Base-by-base conservation (phyloP, 1,284 basidiomycete species). In the Sanghuangporus sanghuang region DNA sequence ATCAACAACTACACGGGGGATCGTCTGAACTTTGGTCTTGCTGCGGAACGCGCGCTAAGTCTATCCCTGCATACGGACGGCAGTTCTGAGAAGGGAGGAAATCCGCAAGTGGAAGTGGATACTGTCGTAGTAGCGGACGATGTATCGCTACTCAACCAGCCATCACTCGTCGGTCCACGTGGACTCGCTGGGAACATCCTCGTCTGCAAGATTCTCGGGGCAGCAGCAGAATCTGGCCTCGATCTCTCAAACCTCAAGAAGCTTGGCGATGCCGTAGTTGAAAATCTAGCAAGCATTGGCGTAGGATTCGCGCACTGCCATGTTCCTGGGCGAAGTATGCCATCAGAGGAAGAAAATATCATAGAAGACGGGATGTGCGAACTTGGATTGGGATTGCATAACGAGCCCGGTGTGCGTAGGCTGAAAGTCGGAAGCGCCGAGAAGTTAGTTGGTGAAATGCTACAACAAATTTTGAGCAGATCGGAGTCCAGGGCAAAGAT, bases 111-210 rank as follows among this genome's bases (percentile, higher is more conserved):
- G 21, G 73, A 78, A 23, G 76, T 88, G 18, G 78, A 79, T 39
- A 81, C 84, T 62, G 76, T 89, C 32, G 76, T 89, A 57, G 86
- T 89, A 1, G 84, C 85, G 6, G 87, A 90, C 70, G 88, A 90
- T 69, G 85, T 89, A 4, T 80, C 79, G 69, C 81, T 72, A 75
- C 84, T 71, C 68, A 76, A 57, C 69, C 74, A 54, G 71, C 72
- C 32, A 71, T 69, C 67, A 44, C 66, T 82, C 14, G 82, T 84
- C 2, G 85, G 84, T 3, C 75, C 82, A 8, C 72, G 85, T 64
- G 85, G 85, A 23, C 75, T 89, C 2, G 85, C 81, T 0, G 86
- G 85, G 3, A 89, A 87, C 40, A 82, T 88, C 12, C 73, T 90
- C 14, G 85, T 87, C 2, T 89, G 88, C 76, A 90, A 91, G 74